Conservation (phyloP, 2,329 filamentous ascomycete genomes). For the Fusarium sulawesiense region DNA sequence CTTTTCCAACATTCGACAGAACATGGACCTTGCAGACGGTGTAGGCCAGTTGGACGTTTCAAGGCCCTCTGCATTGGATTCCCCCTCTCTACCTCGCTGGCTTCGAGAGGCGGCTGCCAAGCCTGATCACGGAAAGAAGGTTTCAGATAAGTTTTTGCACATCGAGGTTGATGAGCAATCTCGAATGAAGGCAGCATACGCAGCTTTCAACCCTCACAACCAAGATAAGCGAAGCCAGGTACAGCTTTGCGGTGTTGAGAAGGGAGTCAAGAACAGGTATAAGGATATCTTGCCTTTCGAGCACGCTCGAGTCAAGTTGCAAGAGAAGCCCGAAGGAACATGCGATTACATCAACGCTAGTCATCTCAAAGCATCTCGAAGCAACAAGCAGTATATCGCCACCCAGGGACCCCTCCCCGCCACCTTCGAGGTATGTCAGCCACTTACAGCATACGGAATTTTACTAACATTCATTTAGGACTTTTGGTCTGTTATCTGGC, state of each 20-base stretch:
- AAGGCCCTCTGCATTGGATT: slow-evolving; percentile 59
- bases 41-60: slow-evolving; percentile 81
- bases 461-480: slow-evolving; percentile 68
- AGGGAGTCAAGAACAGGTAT: slow-evolving; percentile 95
- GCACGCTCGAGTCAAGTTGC: slow-evolving; percentile 85
- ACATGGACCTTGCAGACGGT: slow-evolving; percentile 93
- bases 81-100: slow-evolving; percentile 77
- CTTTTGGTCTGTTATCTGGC: slow-evolving; percentile 98
- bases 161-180: slow-evolving; percentile 89
- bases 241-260: slow-evolving; percentile 91
- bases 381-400: slow-evolving; percentile 93
- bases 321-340: slow-evolving; percentile 71
- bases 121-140: slow-evolving; percentile 78
- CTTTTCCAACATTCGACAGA: slow-evolving; percentile 95
- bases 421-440: slow-evolving; percentile 80
- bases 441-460: background rate
- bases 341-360: slow-evolving; percentile 98
- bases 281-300: slow-evolving; percentile 98
- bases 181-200: slow-evolving; percentile 86
- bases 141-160: slow-evolving; percentile 83
- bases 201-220: slow-evolving; percentile 58
- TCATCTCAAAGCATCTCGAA: slow-evolving; percentile 81
- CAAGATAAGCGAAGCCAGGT: slow-evolving; percentile 56
- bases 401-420: slow-evolving; percentile 93
- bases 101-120: slow-evolving; percentile 74